Conservation (phyloP, 192 early-diverging fungal species). For the Podochytrium sp. region DNA sequence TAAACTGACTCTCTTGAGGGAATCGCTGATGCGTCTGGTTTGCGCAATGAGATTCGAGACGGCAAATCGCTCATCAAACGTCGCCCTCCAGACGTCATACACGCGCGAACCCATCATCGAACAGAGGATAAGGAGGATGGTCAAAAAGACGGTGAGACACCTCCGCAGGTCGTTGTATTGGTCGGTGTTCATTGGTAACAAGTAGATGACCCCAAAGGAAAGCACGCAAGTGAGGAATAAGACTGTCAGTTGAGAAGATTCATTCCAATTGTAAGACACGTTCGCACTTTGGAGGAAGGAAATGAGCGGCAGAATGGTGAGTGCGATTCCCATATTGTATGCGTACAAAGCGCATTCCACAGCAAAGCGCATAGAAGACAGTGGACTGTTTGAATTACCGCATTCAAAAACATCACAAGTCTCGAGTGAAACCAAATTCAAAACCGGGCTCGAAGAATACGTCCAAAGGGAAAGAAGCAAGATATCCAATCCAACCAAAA, state of each 20-base stretch:
- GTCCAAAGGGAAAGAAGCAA: not conserved
- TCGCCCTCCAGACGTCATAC: not conserved
- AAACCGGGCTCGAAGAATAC: not conserved
- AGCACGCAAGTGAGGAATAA: not conserved
- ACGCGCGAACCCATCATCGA: not conserved
- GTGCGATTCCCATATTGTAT: not conserved
- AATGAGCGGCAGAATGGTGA: not conserved
- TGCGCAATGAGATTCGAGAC: too few species aligned
- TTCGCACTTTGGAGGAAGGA: not conserved
- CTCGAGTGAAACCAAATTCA: not conserved
- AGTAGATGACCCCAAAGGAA: not conserved
- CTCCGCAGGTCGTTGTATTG: not conserved
- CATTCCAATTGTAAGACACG: not conserved
- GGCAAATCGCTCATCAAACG: too few species aligned
- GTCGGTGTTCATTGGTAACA: slow-evolving; percentile 7
- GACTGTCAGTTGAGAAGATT: not conserved
- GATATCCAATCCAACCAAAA: not conserved
- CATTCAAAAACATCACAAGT: not conserved
- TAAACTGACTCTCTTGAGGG: too few species aligned
- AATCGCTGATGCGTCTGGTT: too few species aligned
- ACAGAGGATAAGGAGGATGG: not conserved
- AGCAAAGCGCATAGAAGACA: not conserved
- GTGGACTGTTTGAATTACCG: not conserved
- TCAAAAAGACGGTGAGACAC: not conserved
- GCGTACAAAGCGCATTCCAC: not conserved